Conservation (phyloP, 2,329 filamentous ascomycete species). For the Eutypella sp. region DNA sequence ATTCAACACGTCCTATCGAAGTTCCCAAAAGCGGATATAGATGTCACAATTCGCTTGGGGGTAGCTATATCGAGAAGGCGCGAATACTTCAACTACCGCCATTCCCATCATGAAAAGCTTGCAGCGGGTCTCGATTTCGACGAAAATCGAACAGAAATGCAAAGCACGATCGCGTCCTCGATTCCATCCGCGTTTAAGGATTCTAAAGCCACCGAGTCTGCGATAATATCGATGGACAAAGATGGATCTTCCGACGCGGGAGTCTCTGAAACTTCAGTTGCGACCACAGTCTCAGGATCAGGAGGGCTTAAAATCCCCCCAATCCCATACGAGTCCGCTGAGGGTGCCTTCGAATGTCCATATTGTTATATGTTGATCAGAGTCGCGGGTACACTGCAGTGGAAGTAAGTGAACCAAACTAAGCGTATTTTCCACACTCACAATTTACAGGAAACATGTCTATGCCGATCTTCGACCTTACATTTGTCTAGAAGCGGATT, state of each 20-base stretch:
- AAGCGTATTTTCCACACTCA: background rate
- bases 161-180: constrained; percentile 19
- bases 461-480: constrained; percentile 35
- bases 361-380: constrained; percentile 34
- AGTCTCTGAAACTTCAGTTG: constrained; percentile 25
- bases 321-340: constrained; percentile 13
- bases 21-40: constrained; percentile 14
- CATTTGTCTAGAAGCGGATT: constrained; percentile 26
- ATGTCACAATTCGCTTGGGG: constrained; percentile 22
- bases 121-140: constrained; percentile 16
- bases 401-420: constrained; percentile 23
- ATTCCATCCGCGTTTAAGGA: constrained; percentile 14
- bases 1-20: constrained; percentile 26
- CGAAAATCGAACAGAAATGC: constrained; percentile 5
- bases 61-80: constrained; percentile 29
- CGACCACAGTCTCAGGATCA: constrained; percentile 16
- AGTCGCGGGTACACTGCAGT: constrained; percentile 18
- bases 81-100: constrained; percentile 32
- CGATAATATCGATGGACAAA: constrained; percentile 9
- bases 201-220: background rate
- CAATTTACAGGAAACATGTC: constrained; percentile 27
- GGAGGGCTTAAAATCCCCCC: constrained; percentile 15
- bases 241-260: constrained; percentile 18
- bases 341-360: constrained; percentile 32
- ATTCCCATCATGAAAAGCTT: constrained; percentile 30